These are phyloP conservation scores for Pharnaceum exiguum DNA, from an alignment of 148 eudicot species.

Conservation along the genomic window DNA sequence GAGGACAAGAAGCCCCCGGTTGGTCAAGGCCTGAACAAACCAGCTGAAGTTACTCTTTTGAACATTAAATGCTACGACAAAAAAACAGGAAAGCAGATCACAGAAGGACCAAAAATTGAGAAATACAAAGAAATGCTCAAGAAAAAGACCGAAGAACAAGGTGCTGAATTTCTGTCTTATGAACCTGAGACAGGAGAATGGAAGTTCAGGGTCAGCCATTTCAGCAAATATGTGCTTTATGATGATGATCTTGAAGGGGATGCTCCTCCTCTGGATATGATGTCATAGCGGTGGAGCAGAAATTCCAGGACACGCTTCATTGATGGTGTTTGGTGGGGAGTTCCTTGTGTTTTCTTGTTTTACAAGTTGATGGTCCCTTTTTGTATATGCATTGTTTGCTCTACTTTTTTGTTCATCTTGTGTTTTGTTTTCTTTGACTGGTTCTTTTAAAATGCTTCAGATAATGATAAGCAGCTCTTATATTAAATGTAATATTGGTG, in stretches of 20 bases:
- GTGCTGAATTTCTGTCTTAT: slow-evolving; percentile 80
- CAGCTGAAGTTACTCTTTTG: slow-evolving; percentile 88
- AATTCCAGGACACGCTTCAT: no score
- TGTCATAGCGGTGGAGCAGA: no score
- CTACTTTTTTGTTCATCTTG: no score
- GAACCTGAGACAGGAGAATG: slow-evolving; percentile 85
- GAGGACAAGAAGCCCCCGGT: slow-evolving; percentile 91
- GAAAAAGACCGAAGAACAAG: slow-evolving; percentile 81
- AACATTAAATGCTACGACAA: slow-evolving; percentile 84
- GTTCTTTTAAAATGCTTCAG: no score
- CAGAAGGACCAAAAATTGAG: slow-evolving; percentile 71
- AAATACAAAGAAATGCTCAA: slow-evolving; percentile 83
- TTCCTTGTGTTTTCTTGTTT: no score
- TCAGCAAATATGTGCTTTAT: slow-evolving; percentile 54
- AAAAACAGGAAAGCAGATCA: slow-evolving; percentile 57
- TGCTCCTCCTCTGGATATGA: not conserved
- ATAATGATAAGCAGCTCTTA: no score
- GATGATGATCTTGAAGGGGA: slow-evolving; percentile 31
- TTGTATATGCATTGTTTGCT: no score
- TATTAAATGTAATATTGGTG: no score
- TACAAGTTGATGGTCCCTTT: no score
- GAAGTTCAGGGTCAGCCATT: slow-evolving; percentile 84
- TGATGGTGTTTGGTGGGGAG: no score
- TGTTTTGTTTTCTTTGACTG: no score
- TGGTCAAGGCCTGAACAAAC: slow-evolving; percentile 94